Percentiles rank a stretch among this genome's conserved stretches.
Evolutionary conservation across 306 rosid species (phyloP).

Genomic region (Glycine tomentella): DNA sequence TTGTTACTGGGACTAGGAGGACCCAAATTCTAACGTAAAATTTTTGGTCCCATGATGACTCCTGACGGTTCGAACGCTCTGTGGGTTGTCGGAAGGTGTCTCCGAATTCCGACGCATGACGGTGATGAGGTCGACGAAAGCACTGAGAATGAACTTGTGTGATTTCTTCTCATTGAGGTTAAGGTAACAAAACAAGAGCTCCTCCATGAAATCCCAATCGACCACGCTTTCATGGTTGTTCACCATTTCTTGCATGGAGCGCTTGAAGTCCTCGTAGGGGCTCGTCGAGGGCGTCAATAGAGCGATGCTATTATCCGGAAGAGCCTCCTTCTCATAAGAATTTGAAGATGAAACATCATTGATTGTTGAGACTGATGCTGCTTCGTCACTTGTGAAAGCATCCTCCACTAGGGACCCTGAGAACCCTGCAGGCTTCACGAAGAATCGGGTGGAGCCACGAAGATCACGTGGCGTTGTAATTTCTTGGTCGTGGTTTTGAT

Average conservation of each 20-base stretch:
- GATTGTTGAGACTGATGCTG: conserved; percentile 43
- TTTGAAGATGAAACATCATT: no score
- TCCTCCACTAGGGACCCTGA: conserved; percentile 67
- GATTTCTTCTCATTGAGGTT: conserved; percentile 72
- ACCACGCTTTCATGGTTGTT: conserved; percentile 44
- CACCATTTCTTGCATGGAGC: conserved; percentile 75
- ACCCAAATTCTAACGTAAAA: conserved; percentile 37
- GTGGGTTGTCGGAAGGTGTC: conserved; percentile 40
- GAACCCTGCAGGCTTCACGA: not conserved
- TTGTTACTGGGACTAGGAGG: conserved; percentile 13
- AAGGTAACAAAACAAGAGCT: conserved; percentile 65
- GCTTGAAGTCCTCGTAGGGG: conserved; percentile 65
- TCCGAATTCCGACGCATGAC: conserved; percentile 51
- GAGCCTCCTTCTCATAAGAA: conserved; percentile 6
- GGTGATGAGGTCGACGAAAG: conserved; percentile 72
- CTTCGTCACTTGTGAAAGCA: conserved; percentile 47
- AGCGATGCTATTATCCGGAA: conserved; percentile 65
- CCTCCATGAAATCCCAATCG: conserved; percentile 91
- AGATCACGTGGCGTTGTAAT: conserved; percentile 37
- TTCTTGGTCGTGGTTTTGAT: not conserved
- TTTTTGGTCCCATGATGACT: conserved; percentile 32
- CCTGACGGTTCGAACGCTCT: conserved; percentile 53
- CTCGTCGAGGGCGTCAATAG: conserved; percentile 56
- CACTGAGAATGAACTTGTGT: conserved; percentile 65
- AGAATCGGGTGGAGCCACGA: no score